Conservation (phyloP, 2,329 filamentous ascomycete genomes). For the Endoconidiophora polonica region DNA sequence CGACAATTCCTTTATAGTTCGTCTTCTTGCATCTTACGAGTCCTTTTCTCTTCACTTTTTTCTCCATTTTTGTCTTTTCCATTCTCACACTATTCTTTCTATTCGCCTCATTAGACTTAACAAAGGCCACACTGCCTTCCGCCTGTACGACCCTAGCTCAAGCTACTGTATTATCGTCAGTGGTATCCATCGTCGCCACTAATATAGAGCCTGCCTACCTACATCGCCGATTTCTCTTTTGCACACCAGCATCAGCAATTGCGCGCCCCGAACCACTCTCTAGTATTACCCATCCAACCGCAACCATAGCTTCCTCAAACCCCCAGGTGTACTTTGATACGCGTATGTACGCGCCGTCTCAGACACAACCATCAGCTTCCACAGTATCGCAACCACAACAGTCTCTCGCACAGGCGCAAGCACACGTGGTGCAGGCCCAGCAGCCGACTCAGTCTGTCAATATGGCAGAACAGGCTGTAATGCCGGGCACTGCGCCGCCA, state of each 20-base stretch:
- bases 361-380: slow-evolving; percentile 5
- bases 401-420: background rate
- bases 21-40: background rate
- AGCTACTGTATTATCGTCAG: no score
- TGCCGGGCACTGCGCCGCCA: slow-evolving; percentile 29
- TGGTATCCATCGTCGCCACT: no score
- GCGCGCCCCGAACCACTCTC: slow-evolving; percentile 10
- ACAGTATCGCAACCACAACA: slow-evolving; percentile 3
- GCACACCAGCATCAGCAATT: slow-evolving; percentile 13
- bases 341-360: slow-evolving; percentile 12
- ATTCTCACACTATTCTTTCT: background rate
- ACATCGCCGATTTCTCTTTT: background rate
- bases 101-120: no score
- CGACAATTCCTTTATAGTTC: background rate
- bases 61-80: no score
- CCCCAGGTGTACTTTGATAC: slow-evolving; percentile 11
- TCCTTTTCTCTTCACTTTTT: background rate
- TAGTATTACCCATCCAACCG: slow-evolving; percentile 14
- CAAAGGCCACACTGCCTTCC: no score
- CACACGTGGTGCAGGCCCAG: slow-evolving; percentile 2
- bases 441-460: slow-evolving; percentile 16
- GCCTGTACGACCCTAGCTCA: no score
- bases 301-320: slow-evolving; percentile 14
- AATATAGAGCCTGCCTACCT: no score
- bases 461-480: slow-evolving; percentile 21